phyloP scores from a whole-genome alignment of 208 protist genomes.

The Trichomonas gallinae region DNA sequence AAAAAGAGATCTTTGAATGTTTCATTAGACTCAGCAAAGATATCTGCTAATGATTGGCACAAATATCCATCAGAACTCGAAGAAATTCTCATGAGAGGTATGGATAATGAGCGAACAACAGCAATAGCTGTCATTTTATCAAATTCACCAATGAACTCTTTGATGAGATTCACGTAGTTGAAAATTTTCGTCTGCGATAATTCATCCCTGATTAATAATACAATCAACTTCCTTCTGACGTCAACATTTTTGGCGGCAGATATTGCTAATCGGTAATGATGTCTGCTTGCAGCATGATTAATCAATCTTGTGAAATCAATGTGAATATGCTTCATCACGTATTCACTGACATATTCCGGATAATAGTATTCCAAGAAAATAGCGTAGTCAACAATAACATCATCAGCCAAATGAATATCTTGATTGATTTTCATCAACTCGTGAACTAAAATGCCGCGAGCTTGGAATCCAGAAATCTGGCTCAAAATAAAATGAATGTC shows the following conservation, averaged over 20 bases:
- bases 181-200: not conserved
- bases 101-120: not conserved
- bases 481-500: no score
- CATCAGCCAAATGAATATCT: no score
- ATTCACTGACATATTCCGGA: no score
- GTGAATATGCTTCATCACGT: no score
- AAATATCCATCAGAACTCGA: not conserved
- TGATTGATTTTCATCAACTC: no score
- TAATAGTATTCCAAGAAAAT: no score
- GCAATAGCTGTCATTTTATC: not conserved
- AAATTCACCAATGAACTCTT: not conserved
- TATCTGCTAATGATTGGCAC: not conserved
- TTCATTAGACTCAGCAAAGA: not conserved
- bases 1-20: not conserved
- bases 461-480: no score
- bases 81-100: not conserved
- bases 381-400: no score
- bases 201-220: not conserved
- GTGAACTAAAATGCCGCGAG: no score
- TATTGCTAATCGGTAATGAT: no score
- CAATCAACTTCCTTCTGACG: not conserved
- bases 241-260: not conserved
- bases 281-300: no score
- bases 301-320: no score
- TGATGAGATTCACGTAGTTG: not conserved